A percentile compares a stretch with the other conserved stretches of the same genome.
Conservation (phyloP, 148 eudicot genomes). For the Beta vulgaris region DNA sequence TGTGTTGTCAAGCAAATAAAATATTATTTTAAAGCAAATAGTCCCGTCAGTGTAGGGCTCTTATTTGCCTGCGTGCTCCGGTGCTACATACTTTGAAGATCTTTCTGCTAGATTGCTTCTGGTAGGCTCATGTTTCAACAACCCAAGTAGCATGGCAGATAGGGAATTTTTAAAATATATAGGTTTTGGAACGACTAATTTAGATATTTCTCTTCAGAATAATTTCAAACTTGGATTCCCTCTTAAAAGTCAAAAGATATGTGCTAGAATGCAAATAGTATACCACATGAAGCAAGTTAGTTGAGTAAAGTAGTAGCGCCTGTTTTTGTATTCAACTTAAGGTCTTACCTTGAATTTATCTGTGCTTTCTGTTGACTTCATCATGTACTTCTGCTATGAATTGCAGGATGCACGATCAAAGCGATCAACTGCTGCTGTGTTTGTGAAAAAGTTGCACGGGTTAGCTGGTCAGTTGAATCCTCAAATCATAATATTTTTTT, state of each 20-base stretch:
- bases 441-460: slow-evolving; percentile 58
- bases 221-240: neutral
- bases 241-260: no score
- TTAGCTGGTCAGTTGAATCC: slow-evolving; percentile 44
- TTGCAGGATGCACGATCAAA: slow-evolving; percentile 49
- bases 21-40: no score
- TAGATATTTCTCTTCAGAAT: neutral
- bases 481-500: neutral
- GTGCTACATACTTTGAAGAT: neutral
- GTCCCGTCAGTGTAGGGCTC: neutral
- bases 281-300: no score
- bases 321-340: neutral
- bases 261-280: neutral
- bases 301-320: no score
- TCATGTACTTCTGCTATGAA: neutral
- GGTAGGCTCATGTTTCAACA: neutral
- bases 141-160: neutral
- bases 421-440: slow-evolving; percentile 46
- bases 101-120: neutral
- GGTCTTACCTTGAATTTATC: neutral
- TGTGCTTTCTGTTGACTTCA: neutral
- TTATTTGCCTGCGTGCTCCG: neutral
- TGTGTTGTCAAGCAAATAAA: neutral
- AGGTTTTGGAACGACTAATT: neutral
- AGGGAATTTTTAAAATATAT: neutral